Percentiles rank a stretch among this genome's conserved stretches.
phyloP scores from a whole-genome alignment of 192 early-diverging fungal genomes.

The Lobosporangium transversale region DNA sequence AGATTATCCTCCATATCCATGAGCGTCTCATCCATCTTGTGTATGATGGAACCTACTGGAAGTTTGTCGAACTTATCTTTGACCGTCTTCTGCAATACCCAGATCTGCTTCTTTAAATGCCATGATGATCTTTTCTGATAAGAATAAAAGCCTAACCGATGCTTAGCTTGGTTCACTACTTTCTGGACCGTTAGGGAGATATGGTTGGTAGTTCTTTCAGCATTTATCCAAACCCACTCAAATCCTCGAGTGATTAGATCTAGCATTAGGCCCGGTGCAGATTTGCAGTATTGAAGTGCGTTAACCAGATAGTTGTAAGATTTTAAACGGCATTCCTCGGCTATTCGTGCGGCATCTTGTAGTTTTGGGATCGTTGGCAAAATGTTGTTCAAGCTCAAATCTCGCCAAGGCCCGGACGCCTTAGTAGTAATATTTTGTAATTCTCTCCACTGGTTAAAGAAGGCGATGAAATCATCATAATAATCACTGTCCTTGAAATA shows the following conservation, averaged over 20 bases:
- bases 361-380: background rate
- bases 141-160: background rate
- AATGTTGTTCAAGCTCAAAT: background rate
- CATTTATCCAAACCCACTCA: slow-evolving; percentile 18
- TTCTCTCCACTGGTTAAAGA: slow-evolving; percentile 8
- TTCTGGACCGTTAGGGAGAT: background rate
- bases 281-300: background rate
- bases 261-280: background rate
- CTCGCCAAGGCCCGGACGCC: background rate
- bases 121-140: background rate
- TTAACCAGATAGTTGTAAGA: background rate
- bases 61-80: background rate
- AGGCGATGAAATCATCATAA: slow-evolving; percentile 9
- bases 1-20: background rate
- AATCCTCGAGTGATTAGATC: background rate
- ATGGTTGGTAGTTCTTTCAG: slow-evolving; percentile 4
- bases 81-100: background rate
- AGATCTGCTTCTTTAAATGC: slow-evolving; percentile 1
- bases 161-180: background rate
- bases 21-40: background rate
- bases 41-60: background rate
- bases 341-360: background rate
- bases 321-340: background rate
- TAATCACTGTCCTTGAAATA: background rate
- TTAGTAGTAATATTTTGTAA: slow-evolving; percentile 1